A percentile compares a stretch with the other conserved stretches of the same genome.
Evolutionary conservation across 768 basidiomycete genomes (phyloP).

Genomic region (Albatrellus ellisii): DNA sequence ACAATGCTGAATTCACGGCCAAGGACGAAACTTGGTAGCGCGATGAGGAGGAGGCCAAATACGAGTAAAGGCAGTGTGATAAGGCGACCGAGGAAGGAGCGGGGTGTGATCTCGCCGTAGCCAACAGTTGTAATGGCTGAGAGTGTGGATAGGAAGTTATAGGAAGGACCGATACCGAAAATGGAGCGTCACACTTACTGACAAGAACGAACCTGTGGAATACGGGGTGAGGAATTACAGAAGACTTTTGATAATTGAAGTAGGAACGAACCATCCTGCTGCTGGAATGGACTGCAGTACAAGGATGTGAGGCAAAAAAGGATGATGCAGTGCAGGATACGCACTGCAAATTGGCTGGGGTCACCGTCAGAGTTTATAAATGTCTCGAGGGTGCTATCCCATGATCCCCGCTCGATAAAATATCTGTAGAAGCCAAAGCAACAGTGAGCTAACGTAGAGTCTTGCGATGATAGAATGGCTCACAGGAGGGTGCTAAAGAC

Average conservation of each 20-base stretch:
- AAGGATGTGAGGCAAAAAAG: not conserved
- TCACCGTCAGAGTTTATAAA: conserved; percentile 84
- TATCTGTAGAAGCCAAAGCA: conserved; percentile 38
- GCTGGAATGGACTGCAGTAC: conserved; percentile 47
- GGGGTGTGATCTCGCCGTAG: conserved; percentile 85
- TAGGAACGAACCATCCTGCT: conserved; percentile 54
- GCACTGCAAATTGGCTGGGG: conserved; percentile 62
- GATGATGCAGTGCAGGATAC: conserved; percentile 13
- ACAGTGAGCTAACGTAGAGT: not conserved
- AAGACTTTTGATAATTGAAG: conserved; percentile 9
- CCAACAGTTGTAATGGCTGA: conserved; percentile 81
- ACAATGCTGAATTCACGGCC: conserved; percentile 85
- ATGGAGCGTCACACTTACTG: conserved; percentile 35
- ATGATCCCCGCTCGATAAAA: conserved; percentile 82
- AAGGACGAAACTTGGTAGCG: conserved; percentile 83
- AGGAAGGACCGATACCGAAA: not conserved
- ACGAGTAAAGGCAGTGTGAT: conserved; percentile 78
- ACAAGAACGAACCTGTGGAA: conserved; percentile 53
- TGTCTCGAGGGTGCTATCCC: conserved; percentile 68
- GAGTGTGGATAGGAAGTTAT: not conserved
- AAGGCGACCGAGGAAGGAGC: conserved; percentile 76
- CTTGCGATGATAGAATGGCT: conserved; percentile 16
- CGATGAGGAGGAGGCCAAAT: conserved; percentile 81
- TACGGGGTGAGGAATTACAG: not conserved
- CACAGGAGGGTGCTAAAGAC: conserved; percentile 80